phyloP scores from a whole-genome alignment of 768 basidiomycete species.

The Auricularia sp. region DNA sequence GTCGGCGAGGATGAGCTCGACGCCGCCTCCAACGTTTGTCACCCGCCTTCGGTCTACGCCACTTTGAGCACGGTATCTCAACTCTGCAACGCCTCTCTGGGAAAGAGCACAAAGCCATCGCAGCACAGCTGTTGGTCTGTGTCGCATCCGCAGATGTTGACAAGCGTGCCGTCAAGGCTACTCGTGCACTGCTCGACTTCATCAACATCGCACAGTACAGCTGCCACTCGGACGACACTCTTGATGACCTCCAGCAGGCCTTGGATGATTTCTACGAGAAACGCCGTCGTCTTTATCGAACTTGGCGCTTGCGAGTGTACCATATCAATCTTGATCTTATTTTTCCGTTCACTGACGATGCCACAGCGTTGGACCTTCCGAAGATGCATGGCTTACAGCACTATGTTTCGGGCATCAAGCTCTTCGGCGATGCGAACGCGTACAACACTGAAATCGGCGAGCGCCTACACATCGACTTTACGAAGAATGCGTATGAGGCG shows the following conservation, averaged over 20 bases:
- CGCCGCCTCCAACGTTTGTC: neutral
- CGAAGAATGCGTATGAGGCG: neutral
- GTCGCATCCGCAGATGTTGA: neutral
- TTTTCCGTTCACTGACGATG: neutral
- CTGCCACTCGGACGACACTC: slow-evolving; percentile 6
- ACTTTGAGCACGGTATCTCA: neutral
- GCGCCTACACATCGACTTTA: slow-evolving; percentile 11
- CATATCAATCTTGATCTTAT: neutral
- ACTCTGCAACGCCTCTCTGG: neutral
- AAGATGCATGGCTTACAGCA: slow-evolving; percentile 17
- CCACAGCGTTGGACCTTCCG: slow-evolving; percentile 16
- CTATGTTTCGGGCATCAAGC: slow-evolving; percentile 10
- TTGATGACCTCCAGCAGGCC: neutral
- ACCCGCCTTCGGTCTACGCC: neutral
- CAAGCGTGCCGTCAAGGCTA: neutral
- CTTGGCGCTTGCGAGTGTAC: slow-evolving; percentile 7
- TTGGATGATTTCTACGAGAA: neutral
- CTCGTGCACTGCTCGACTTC: slow-evolving; percentile 16
- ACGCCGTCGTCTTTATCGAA: slow-evolving; percentile 1
- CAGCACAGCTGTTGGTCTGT: neutral
- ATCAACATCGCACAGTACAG: slow-evolving; percentile 16
- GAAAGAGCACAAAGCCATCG: neutral
- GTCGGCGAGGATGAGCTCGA: slow-evolving; percentile 20
- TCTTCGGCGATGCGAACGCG: slow-evolving; percentile 14
- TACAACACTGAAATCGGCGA: slow-evolving; percentile 20